Evolutionary conservation across 2,329 filamentous ascomycete genomes (phyloP).

Genomic region (Dothideomycetes sp.): DNA sequence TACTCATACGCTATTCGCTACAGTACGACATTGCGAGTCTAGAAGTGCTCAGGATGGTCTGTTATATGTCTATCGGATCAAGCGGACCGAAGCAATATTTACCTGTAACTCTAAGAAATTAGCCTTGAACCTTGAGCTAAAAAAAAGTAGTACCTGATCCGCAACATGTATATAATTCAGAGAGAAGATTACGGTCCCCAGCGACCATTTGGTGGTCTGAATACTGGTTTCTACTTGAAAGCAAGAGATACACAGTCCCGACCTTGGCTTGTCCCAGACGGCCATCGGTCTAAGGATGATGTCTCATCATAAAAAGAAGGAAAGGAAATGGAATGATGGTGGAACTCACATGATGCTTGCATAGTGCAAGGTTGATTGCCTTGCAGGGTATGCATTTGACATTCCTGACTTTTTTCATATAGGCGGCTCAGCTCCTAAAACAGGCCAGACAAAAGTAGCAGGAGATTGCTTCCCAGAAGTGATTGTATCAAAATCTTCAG

Average conservation of each 20-base stretch:
- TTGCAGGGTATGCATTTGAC: background rate
- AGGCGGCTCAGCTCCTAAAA: background rate
- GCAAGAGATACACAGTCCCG: constrained; percentile 5
- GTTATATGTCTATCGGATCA: no score
- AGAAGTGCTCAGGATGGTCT: no score
- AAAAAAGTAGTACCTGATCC: no score
- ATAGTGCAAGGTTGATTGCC: background rate
- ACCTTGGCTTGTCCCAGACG: constrained; percentile 9
- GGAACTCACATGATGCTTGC: background rate
- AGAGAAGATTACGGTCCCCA: constrained; percentile 20
- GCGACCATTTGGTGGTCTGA: constrained; percentile 10
- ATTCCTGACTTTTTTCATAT: background rate
- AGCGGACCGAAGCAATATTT: no score
- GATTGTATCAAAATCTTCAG: background rate
- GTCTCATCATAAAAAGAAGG: constrained; percentile 25
- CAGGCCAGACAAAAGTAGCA: constrained; percentile 9
- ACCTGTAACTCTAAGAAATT: no score
- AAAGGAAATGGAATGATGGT: background rate
- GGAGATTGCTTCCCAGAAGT: background rate
- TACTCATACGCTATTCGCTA: no score
- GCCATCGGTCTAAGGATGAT: constrained; percentile 33
- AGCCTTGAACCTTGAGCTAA: no score
- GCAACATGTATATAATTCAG: no score
- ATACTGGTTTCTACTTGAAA: constrained; percentile 8
- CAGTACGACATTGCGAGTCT: no score